Evolutionary conservation across 495 filamentous ascomycete species (phyloP), one percentile per base, ranked within the genome.

Genomic region (Hypoxylon rickii): DNA sequence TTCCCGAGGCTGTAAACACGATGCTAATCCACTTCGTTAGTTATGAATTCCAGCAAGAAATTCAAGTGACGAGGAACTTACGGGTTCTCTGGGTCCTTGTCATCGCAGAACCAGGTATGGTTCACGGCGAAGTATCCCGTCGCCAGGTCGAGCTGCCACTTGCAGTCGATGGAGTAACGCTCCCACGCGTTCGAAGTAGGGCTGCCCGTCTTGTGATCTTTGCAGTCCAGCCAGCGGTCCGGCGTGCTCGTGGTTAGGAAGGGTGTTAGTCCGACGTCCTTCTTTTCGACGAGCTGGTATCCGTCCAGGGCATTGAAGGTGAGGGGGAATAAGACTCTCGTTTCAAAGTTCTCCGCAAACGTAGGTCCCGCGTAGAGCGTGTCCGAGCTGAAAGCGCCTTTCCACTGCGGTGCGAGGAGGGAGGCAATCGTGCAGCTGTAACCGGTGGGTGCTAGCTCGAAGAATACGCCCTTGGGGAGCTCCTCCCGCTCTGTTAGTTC

Each of bases 321-420:
- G 15, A 61, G 38, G 29, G 3, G 16, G 31, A 47, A 55, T 0
- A 15, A 37, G 10, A 4, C 51, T 1, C 4, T 46, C 3, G 58
- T 61, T 17, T 17, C n/a, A 1, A 51, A 38, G 11, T 24, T 36
- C 8, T 41, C 12, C 3, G 40, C 40, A 19, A 51, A 51, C 7
- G 50, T 51, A 10, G 58, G 45, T 7, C 11, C 26, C 0, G 46
- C 16, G 24, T 42, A 61, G 8, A 61, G 18, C 0, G 45, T 12
- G 21, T 61, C 51, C 0, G 58, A 42, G 1, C 34, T 24, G 36
- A 36, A 61, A 0, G 7, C 12, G 7, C 29, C 13, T 33, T 18
- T 22, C 57, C 57, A 61, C n/a, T 55, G 58, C 34, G 58, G 44
- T 20, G 75, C 24, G 7, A 70, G 70, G 29, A 49, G 67, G 24